Conservation (phyloP, 305 asterid species). For the Andrographis paniculata region DNA sequence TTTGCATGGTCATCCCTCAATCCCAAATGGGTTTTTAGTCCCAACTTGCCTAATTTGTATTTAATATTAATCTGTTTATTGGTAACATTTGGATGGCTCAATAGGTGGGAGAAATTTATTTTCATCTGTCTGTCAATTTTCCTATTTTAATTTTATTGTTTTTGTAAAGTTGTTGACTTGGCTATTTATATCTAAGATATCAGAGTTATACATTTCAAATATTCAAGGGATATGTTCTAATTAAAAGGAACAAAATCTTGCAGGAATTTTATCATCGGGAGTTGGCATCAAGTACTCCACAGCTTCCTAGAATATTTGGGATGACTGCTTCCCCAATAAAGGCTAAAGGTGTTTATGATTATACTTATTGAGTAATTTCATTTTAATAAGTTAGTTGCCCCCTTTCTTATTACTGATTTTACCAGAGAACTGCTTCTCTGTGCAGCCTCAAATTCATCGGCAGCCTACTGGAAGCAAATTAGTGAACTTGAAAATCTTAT, state of each 20-base stretch:
- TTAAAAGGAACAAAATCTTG: conserved; percentile 6
- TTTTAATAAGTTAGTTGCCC: conserved; percentile 1
- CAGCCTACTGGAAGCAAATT: conserved; percentile 45
- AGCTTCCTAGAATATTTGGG: conserved; percentile 81
- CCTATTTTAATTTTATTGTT: background rate
- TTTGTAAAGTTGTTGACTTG: background rate
- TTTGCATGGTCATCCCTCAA: no score
- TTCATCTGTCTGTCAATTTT: conserved; percentile 1
- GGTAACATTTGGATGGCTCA: no score
- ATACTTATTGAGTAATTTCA: conserved; percentile 3
- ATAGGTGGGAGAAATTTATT: no score
- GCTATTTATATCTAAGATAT: no score
- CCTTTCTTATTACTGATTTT: conserved; percentile 10
- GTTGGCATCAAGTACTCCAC: conserved; percentile 16
- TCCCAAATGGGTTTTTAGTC: no score
- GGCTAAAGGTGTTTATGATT: conserved; percentile 53
- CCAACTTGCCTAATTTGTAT: no score
- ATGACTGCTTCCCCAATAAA: conserved; percentile 96
- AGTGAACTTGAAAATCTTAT: conserved; percentile 60
- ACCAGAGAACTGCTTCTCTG: conserved; percentile 5
- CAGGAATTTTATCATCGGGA: conserved; percentile 69
- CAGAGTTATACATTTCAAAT: background rate
- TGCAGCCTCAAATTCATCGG: conserved; percentile 32
- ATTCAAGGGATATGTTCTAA: background rate
- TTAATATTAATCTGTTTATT: no score